Percentiles rank a stretch among this genome's conserved stretches.
phyloP scores from a whole-genome alignment of 352 stramenopile species.

The Thalassiosira ordinaria region DNA sequence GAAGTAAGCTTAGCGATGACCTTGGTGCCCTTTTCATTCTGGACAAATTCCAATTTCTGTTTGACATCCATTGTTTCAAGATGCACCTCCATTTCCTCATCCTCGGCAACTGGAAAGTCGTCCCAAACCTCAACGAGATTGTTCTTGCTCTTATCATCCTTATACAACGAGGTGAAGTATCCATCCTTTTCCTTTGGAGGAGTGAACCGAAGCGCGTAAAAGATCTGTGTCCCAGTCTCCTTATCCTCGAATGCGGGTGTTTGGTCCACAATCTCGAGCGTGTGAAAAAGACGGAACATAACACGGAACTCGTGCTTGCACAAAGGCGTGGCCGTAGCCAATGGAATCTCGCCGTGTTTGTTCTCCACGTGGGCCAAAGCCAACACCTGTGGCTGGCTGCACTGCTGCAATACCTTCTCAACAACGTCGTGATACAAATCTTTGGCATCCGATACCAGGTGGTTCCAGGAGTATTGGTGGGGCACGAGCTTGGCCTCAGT shows the following conservation, averaged over 20 bases:
- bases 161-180: constrained; percentile 77
- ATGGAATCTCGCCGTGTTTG: constrained; percentile 78
- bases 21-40: constrained; percentile 79
- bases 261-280: constrained; percentile 84
- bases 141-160: constrained; percentile 72
- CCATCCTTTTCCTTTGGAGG: constrained; percentile 66
- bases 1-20: constrained; percentile 86
- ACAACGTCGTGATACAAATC: constrained; percentile 85
- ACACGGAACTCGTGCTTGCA: constrained; percentile 86
- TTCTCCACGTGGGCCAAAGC: constrained; percentile 83
- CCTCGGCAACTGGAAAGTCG: constrained; percentile 45
- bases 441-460: constrained; percentile 80
- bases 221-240: constrained; percentile 84
- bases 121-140: constrained; percentile 83
- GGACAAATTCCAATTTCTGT: constrained; percentile 53
- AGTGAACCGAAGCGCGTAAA: constrained; percentile 82
- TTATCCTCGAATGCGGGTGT: constrained; percentile 79
- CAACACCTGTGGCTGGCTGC: constrained; percentile 83
- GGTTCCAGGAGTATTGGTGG: constrained; percentile 86
- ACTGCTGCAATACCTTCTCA: constrained; percentile 80
- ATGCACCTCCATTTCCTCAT: constrained; percentile 32
- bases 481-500: constrained; percentile 71
- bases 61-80: constrained; percentile 32
- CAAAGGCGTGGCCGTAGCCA: constrained; percentile 80
- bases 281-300: constrained; percentile 85